Base-by-base conservation (phyloP, 2,329 filamentous ascomycete genomes). In the Kalaharituber pfeilii region DNA sequence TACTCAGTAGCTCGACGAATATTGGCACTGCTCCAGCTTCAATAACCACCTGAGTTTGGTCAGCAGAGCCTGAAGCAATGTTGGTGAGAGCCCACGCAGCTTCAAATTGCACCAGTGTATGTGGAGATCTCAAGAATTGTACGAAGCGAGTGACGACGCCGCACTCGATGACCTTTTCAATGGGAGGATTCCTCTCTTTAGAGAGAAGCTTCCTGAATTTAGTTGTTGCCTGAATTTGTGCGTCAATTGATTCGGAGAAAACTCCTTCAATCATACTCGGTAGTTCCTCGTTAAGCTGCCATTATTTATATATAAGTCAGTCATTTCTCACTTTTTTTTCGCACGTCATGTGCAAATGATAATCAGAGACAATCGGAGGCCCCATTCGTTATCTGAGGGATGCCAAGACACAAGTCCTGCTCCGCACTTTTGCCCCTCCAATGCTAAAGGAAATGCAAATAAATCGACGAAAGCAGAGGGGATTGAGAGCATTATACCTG, bases 41-140 rank as follows among this genome's bases (percentile, higher is more conserved):
- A 66, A 98, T 98, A 62, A 98, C 91, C 52, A 96, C 91, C 72
- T 98, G 91, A 59, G 91, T 98, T 74, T 98, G 91, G 64, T 86
- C 84, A 57, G 91, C 91, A 56, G 89, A 96, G 59, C 91, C 91
- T 50, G 89, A 96, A 58, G 91, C 91, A 70, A 98, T 98, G 75
- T 98, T 98, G 75, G 91, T 98, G 67, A 98, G 75, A 60, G 91
- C 91, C 91, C 91, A 98, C 44, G 91, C 91, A 66, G 91, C 91
- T 76, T 98, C 91, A 68, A 98, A 98, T 72, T 98, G 91, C 54
- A 98, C 91, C 50, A 98, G 79, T 29, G 91, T 96, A 72, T 98
- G 91, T 61, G 91, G 91, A 54, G 91, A 98, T 68, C 86, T 85
- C 58, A 98, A 82, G 72, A 98, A 98, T 71, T 95, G 87, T 71